phyloP scores from a whole-genome alignment of 306 rosid genomes.

The Vigna unguiculata region DNA sequence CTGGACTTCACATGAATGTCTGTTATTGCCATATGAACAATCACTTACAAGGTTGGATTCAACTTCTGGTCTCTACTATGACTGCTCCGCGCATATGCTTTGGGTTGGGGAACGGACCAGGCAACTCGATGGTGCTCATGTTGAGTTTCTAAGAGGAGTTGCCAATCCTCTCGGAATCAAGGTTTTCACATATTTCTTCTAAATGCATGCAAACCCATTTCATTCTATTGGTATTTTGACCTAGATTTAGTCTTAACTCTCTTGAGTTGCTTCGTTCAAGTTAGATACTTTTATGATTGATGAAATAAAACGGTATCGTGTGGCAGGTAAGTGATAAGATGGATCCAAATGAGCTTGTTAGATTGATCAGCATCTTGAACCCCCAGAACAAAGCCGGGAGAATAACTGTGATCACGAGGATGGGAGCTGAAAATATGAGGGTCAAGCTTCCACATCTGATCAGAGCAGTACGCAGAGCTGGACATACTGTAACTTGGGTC shows the following conservation, averaged over 20 bases:
- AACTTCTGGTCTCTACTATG: slow-evolving; percentile 83
- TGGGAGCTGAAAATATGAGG: slow-evolving; percentile 95
- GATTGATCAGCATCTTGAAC: slow-evolving; percentile 74
- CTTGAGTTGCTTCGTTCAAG: neutral
- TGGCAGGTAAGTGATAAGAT: slow-evolving; percentile 86
- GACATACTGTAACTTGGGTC: slow-evolving; percentile 88
- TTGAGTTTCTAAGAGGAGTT: slow-evolving; percentile 83
- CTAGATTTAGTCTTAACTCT: neutral
- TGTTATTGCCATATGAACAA: slow-evolving; percentile 85
- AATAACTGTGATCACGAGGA: slow-evolving; percentile 76
- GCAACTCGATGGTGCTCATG: slow-evolving; percentile 90
- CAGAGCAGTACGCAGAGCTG: slow-evolving; percentile 76
- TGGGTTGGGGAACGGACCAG: slow-evolving; percentile 92
- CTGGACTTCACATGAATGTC: slow-evolving; percentile 90
- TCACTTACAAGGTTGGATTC: slow-evolving; percentile 86
- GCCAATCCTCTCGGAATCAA: slow-evolving; percentile 89
- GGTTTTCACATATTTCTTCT: slow-evolving; percentile 47
- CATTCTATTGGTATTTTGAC: neutral
- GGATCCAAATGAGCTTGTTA: slow-evolving; percentile 81
- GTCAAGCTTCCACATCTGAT: slow-evolving; percentile 87
- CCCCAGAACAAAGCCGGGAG: slow-evolving; percentile 85
- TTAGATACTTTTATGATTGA: neutral
- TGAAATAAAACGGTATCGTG: slow-evolving; percentile 2
- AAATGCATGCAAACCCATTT: neutral
- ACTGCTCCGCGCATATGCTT: slow-evolving; percentile 87